Base-by-base conservation (phyloP, 2,329 filamentous ascomycete species). In the Pseudogymnoascus sp. region DNA sequence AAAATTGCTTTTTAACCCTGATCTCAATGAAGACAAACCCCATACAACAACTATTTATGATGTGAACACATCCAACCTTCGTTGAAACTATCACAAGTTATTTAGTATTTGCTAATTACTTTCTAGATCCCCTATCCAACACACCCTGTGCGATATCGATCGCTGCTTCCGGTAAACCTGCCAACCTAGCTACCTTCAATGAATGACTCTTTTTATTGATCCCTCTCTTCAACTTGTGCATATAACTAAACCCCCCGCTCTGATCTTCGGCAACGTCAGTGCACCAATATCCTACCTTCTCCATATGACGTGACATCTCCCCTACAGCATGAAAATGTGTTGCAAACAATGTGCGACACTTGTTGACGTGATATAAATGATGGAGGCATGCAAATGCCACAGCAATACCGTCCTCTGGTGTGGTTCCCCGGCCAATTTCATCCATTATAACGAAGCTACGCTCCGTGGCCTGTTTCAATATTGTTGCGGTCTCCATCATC, bases 401-500 rank as follows among this genome's bases (percentile, higher is more conserved):
- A 0, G 94, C 94, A 2, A 87, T 82, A 2, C 94, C 94, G 71
- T 97, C 94, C 68, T 92, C 88, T 0, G 92, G 91, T 18, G 94
- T 96, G 0, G 95, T 99, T 7, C 94, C 94, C 55, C 94, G 82
- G 0, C 94, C 94, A 35, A 99, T 89, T 76, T 99, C 94, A 72
- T 99, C 94, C 92, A 99, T 97, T 72, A 99, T 92, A 62, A 94
- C 92, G 67, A 99, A 95, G 0, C 88, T 94, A 21, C 86, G 81
- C 1, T 84, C 75, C 0, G 92, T 97, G 0, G 94, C 92, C 65
- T 89, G 81, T 62, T 87, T 89, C 58, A 99, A 79, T 59, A 99
- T 99, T 23, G 88, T 81, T 1, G 92, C 92, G 18, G 94, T 96
- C 74, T 99, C 94, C 2, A 96, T 81, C 94, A 99, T 99, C 75